Evolutionary conservation across 208 protist genomes (phyloP).

Genomic region (Trichomonas vaginalis): DNA sequence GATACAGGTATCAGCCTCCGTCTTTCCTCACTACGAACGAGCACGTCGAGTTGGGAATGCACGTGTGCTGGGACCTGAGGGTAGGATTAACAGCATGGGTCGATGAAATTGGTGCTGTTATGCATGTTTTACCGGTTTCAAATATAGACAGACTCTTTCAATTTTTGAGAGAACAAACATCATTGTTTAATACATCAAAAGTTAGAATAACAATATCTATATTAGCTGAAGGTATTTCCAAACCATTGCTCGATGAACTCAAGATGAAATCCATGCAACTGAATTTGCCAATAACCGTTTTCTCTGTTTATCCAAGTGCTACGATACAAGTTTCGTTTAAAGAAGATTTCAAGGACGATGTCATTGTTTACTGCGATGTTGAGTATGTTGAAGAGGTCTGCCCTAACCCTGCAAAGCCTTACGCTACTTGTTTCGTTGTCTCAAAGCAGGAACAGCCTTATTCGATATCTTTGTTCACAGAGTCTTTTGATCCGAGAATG

Average conservation of each 20-base stretch:
- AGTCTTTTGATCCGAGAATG: background rate
- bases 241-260: background rate
- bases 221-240: background rate
- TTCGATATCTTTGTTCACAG: background rate
- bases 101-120: background rate
- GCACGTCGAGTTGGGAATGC: background rate
- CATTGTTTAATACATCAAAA: background rate
- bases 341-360: background rate
- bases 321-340: background rate
- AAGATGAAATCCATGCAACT: background rate
- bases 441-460: background rate
- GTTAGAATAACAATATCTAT: background rate
- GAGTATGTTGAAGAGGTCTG: background rate
- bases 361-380: background rate
- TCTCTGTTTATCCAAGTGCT: background rate
- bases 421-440: background rate
- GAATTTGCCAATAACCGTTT: background rate
- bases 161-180: background rate
- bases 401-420: background rate
- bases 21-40: background rate
- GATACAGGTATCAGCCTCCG: background rate
- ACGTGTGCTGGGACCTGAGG: background rate
- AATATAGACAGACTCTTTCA: background rate
- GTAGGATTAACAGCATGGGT: background rate
- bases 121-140: background rate